A percentile compares a stretch with the other conserved stretches of the same genome.
phyloP scores from a whole-genome alignment of 2,329 filamentous ascomycete genomes.

The Fusarium torreyae region DNA sequence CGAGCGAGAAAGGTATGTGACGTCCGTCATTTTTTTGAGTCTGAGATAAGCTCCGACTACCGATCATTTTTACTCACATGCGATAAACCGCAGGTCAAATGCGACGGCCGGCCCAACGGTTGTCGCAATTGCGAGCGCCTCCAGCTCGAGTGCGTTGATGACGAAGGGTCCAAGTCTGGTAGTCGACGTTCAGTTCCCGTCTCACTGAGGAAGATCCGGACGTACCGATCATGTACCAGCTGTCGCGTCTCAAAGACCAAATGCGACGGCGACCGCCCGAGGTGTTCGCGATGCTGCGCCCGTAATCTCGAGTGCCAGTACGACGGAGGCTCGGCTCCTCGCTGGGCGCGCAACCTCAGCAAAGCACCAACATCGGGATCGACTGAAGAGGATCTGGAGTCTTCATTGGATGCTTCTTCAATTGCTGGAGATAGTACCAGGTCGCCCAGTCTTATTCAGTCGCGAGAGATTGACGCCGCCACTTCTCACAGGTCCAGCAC shows the following conservation, averaged over 20 bases:
- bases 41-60: conserved; percentile 5
- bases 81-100: conserved; percentile 56
- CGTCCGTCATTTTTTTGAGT: conserved; percentile 2
- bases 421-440: conserved; percentile 36
- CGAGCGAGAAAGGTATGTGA: conserved; percentile 58
- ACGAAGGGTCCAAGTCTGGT: conserved; percentile 52
- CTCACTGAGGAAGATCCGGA: conserved; percentile 58
- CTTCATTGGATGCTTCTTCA: conserved; percentile 41
- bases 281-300: conserved; percentile 55
- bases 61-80: conserved; percentile 29
- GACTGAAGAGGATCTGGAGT: conserved; percentile 42
- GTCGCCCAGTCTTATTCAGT: conserved; percentile 47
- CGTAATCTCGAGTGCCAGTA: conserved; percentile 58
- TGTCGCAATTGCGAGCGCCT: conserved; percentile 61
- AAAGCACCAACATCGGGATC: conserved; percentile 45
- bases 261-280: conserved; percentile 59
- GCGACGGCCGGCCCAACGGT: conserved; percentile 59
- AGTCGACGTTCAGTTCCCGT: conserved; percentile 48
- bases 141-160: conserved; percentile 59
- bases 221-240: conserved; percentile 58
- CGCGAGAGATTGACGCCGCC: conserved; percentile 43
- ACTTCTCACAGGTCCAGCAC: conserved; percentile 42
- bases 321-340: conserved; percentile 56
- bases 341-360: conserved; percentile 56
- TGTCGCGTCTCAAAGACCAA: conserved; percentile 61